Evolutionary conservation across 495 filamentous ascomycete genomes (phyloP).

Genomic region (Delitschia confertaspora): DNA sequence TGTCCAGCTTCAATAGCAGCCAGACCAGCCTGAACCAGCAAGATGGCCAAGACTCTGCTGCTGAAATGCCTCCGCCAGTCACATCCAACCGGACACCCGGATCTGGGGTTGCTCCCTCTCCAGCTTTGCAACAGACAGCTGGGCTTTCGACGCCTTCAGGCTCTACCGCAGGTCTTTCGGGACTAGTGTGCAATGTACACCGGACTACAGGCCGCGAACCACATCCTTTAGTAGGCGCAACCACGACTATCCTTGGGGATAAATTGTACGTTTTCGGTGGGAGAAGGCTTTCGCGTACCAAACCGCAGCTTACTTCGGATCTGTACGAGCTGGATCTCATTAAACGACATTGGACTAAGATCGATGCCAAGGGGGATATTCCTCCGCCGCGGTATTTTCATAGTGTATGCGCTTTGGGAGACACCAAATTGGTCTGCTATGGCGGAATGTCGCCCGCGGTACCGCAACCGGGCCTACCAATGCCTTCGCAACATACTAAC

Average conservation of each 20-base stretch:
- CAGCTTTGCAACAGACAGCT: slow-evolving; percentile 26
- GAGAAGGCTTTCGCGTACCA: slow-evolving; percentile 70
- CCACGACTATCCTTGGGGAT: slow-evolving; percentile 88
- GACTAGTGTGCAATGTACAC: slow-evolving; percentile 88
- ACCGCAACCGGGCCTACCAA: slow-evolving; percentile 33
- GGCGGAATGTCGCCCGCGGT: slow-evolving; percentile 89
- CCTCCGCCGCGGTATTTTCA: slow-evolving; percentile 94
- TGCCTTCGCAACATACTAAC: slow-evolving; percentile 31
- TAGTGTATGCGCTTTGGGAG: slow-evolving; percentile 83
- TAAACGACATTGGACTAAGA: slow-evolving; percentile 80
- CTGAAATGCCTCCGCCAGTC: slow-evolving; percentile 45
- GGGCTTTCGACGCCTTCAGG: slow-evolving; percentile 28
- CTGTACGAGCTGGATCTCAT: slow-evolving; percentile 91
- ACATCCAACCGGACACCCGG: slow-evolving; percentile 18
- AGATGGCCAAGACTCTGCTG: slow-evolving; percentile 40
- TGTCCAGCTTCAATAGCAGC: slow-evolving; percentile 44
- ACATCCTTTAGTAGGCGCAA: slow-evolving; percentile 83
- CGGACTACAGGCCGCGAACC: slow-evolving; percentile 86
- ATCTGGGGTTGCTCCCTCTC: slow-evolving; percentile 19
- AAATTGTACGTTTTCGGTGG: slow-evolving; percentile 95
- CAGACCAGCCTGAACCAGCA: slow-evolving; percentile 48
- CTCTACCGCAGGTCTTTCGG: slow-evolving; percentile 54
- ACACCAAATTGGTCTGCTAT: slow-evolving; percentile 94
- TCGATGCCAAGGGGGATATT: slow-evolving; percentile 75
- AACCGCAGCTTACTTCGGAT: slow-evolving; percentile 76